Base-by-base conservation (phyloP, 768 basidiomycete genomes). In the Lactarius sanguifluus region DNA sequence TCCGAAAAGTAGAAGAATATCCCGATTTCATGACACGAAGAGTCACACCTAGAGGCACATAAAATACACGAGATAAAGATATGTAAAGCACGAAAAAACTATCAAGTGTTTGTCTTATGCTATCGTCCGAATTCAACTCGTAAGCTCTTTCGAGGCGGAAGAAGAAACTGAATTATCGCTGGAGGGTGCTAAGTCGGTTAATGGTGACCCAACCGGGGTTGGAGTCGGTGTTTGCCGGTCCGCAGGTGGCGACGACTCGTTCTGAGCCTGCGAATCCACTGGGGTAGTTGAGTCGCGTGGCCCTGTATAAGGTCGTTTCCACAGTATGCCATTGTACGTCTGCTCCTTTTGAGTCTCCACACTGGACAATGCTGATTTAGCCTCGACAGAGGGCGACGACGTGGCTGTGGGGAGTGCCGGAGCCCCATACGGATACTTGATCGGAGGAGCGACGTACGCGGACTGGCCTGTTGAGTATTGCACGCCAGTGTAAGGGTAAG, bases 11-110 rank as follows among this genome's bases (percentile, higher is more conserved):
- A 41, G 16, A 41, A 41, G 16, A 41, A 41, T 50, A 52, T 16
- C 50, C n/a, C 15, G 50, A 52, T 23, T 50, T 52, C 25, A 15
- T 52, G 50, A 52, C 25, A 52, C 47, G 13, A 13, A 50, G 12
- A 47, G n/a, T 23, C 20, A 58, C 15, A 36, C 18, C 34, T 9
- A 13, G 57, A 28, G 52, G 30, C 57, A 55, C 54, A 67, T 58
- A 58, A 64, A 64, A 63, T 67, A 67, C 66, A 67, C 16, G 50
- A 43, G 62, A 67, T 67, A 67, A 67, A 54, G 50, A 67, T 67
- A 67, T 52, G 62, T 64, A 50, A 16, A 40, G 28, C 41, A 23
- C 12, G 23, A 34, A 58, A 47, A 34, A 45, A 34, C 12, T 23
- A 54, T 32, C 55, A 47, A 32, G 23, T 38, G 57, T 40, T 28